phyloP scores from a whole-genome alignment of 345 rosid species.

The Microcos paniculata region DNA sequence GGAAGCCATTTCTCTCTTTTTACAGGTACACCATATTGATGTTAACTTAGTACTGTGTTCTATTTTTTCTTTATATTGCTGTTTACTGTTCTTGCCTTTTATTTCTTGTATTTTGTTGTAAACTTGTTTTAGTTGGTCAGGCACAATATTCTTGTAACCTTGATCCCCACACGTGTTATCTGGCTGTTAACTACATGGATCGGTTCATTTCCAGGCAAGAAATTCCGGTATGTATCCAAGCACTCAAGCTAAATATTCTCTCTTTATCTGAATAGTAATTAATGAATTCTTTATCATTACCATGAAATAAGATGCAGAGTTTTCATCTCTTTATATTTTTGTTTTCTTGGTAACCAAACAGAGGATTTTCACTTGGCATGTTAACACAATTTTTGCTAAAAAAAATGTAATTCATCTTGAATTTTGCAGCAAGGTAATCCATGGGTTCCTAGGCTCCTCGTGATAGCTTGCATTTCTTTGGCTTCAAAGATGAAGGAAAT shows the following conservation, averaged over 20 bases:
- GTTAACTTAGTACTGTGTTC: background rate
- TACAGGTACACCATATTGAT: constrained; percentile 25
- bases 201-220: constrained; percentile 42
- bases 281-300: background rate
- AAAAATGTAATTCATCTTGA: background rate
- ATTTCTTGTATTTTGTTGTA: constrained; percentile 1
- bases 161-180: constrained; percentile 35
- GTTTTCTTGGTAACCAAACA: background rate
- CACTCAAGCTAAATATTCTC: no score
- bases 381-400: background rate
- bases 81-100: background rate
- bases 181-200: constrained; percentile 55
- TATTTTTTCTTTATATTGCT: background rate
- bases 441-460: constrained; percentile 42
- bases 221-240: constrained; percentile 32
- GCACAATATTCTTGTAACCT: constrained; percentile 30
- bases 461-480: constrained; percentile 42
- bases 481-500: constrained; percentile 49
- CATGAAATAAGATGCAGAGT: background rate
- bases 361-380: background rate
- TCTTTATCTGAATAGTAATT: background rate
- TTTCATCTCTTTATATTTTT: background rate
- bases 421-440: constrained; percentile 42
- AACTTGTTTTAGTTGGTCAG: constrained; percentile 17
- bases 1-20: constrained; percentile 42